Evolutionary conservation across 495 filamentous ascomycete genomes (phyloP).

Genomic region (Penicillium canescens): DNA sequence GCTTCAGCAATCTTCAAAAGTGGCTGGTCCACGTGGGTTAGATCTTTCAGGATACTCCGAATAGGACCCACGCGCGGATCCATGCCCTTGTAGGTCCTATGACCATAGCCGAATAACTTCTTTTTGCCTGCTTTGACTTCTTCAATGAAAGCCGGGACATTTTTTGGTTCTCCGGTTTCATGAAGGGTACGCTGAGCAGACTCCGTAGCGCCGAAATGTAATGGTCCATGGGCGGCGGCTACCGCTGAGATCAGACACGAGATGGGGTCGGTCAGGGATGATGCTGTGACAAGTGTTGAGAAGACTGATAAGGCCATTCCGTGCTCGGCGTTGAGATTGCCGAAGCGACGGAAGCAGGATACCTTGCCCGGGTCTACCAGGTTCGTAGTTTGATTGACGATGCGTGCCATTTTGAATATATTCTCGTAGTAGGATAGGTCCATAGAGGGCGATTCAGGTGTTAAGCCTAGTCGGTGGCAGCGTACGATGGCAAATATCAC

Average conservation of each 20-base stretch:
- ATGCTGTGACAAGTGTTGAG: slow-evolving; percentile 32
- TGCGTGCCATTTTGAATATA: slow-evolving; percentile 34
- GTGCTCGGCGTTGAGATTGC: slow-evolving; percentile 36
- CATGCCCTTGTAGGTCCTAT: slow-evolving; percentile 55
- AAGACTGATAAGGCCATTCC: slow-evolving; percentile 37
- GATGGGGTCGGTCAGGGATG: slow-evolving; percentile 37
- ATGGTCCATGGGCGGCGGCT: slow-evolving; percentile 51
- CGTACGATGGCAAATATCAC: slow-evolving; percentile 30
- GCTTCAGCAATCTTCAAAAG: slow-evolving; percentile 50
- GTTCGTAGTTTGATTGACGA: slow-evolving; percentile 17
- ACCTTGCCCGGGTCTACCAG: slow-evolving; percentile 21
- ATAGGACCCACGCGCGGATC: slow-evolving; percentile 54
- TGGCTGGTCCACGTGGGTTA: slow-evolving; percentile 37
- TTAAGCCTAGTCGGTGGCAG: slow-evolving; percentile 28
- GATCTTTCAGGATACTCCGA: slow-evolving; percentile 43
- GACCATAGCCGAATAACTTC: slow-evolving; percentile 61
- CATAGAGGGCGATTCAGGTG: slow-evolving; percentile 17
- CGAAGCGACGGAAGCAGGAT: slow-evolving; percentile 35
- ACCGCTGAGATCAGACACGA: slow-evolving; percentile 48
- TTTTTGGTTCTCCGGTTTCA: slow-evolving; percentile 44
- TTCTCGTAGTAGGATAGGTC: slow-evolving; percentile 33
- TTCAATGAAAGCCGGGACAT: slow-evolving; percentile 49
- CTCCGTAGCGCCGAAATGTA: slow-evolving; percentile 62
- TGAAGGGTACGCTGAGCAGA: slow-evolving; percentile 50
- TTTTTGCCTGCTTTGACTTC: slow-evolving; percentile 51